Evolutionary conservation across 2,329 filamentous ascomycete species (phyloP).

Genomic region (Hypomyces perniciosus): DNA sequence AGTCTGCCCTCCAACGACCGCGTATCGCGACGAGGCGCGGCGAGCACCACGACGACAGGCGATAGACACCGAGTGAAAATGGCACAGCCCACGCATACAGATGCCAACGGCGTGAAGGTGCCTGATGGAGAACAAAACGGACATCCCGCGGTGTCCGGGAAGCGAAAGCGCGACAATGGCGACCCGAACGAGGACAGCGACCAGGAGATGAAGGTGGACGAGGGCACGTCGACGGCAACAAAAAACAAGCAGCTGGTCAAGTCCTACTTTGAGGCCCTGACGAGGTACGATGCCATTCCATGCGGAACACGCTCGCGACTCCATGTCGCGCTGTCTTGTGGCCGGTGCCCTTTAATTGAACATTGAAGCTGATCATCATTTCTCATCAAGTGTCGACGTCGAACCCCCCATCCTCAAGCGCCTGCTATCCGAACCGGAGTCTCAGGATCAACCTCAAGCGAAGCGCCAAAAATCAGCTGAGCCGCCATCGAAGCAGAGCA

Average conservation of each 20-base stretch:
- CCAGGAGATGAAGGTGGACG: constrained; percentile 18
- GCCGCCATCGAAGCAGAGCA: constrained; percentile 32
- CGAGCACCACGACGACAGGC: constrained; percentile 20
- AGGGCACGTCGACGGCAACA: neutral
- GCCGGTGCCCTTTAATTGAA: neutral
- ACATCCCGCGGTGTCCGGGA: constrained; percentile 35
- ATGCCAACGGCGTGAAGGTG: constrained; percentile 37
- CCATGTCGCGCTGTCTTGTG: neutral
- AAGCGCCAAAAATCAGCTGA: constrained; percentile 57
- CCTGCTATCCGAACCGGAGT: constrained; percentile 38
- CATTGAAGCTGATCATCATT: constrained; percentile 24
- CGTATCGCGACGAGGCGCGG: constrained; percentile 37
- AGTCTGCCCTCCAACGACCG: constrained; percentile 30
- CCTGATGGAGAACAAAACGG: constrained; percentile 24
- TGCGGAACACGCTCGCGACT: neutral
- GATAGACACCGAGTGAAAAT: constrained; percentile 26
- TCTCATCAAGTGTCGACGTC: constrained; percentile 44
- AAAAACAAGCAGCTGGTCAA: constrained; percentile 32
- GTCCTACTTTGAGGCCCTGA: constrained; percentile 32
- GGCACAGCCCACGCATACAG: constrained; percentile 36
- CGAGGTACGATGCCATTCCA: constrained; percentile 27
- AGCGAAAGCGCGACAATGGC: constrained; percentile 54
- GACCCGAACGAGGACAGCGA: constrained; percentile 32
- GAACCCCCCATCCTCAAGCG: constrained; percentile 50
- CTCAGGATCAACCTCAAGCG: constrained; percentile 46